Conservation (phyloP, 1,284 basidiomycete genomes). For the Tylopilus sp. region DNA sequence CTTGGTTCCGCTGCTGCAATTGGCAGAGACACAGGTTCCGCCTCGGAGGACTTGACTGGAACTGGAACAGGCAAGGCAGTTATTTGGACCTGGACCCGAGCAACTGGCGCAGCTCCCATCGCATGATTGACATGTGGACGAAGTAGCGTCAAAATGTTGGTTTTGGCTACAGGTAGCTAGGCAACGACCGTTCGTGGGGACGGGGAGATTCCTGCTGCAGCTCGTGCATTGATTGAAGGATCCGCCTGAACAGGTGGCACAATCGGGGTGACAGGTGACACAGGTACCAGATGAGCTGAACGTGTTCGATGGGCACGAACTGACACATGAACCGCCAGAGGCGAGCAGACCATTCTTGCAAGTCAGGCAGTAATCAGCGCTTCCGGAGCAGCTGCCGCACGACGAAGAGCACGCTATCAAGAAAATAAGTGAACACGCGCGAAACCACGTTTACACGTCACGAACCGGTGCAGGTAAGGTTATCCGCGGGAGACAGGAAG, state of each 20-base stretch:
- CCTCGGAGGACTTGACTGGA: slow-evolving; percentile 55
- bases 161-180: slow-evolving; percentile 67
- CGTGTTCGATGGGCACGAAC: slow-evolving; percentile 66
- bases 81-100: slow-evolving; percentile 55
- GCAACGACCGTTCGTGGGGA: slow-evolving; percentile 68
- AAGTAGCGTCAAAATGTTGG: slow-evolving; percentile 67
- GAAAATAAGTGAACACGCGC: slow-evolving; percentile 21
- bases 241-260: slow-evolving; percentile 67
- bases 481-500: slow-evolving; percentile 67
- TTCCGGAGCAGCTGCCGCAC: slow-evolving; percentile 66
- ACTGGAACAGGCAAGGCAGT: slow-evolving; percentile 71
- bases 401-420: slow-evolving; percentile 65
- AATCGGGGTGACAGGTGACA: slow-evolving; percentile 75
- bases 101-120: slow-evolving; percentile 74
- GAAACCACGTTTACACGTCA: slow-evolving; percentile 8
- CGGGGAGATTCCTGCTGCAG: slow-evolving; percentile 64
- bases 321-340: slow-evolving; percentile 65
- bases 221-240: slow-evolving; percentile 73
- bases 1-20: slow-evolving; percentile 50
- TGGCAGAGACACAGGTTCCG: slow-evolving; percentile 61
- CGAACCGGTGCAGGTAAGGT: slow-evolving; percentile 63
- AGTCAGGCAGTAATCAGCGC: slow-evolving; percentile 65
- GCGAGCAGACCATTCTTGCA: slow-evolving; percentile 64
- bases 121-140: slow-evolving; percentile 62
- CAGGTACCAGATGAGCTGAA: slow-evolving; percentile 66